A percentile compares a stretch with the other conserved stretches of the same genome.
Conservation (phyloP, 2,329 filamentous ascomycete species). For the Aspergillus pseudotamarii region DNA sequence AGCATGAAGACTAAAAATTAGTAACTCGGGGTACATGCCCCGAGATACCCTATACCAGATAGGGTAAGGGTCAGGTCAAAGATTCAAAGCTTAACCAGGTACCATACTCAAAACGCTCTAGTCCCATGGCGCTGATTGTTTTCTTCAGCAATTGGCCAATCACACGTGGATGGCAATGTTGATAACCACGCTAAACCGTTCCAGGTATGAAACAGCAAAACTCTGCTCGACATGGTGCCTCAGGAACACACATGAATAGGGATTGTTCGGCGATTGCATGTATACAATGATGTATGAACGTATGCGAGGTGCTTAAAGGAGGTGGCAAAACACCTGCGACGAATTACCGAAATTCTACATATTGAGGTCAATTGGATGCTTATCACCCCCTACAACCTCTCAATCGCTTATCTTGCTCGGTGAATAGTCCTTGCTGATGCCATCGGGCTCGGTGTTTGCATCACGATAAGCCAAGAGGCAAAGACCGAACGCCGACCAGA, state of each 20-base stretch:
- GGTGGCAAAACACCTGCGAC: no score
- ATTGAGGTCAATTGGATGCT: no score
- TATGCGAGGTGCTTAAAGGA: neutral
- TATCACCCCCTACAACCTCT: neutral
- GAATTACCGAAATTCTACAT: neutral
- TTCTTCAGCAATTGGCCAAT: neutral
- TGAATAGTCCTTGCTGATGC: conserved; percentile 14
- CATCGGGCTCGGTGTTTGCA: conserved; percentile 13
- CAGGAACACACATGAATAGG: neutral
- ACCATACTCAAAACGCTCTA: neutral
- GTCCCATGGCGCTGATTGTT: neutral
- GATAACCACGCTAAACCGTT: neutral
- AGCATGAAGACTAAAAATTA: neutral
- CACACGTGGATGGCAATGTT: neutral
- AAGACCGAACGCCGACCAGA: neutral
- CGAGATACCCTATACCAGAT: neutral
- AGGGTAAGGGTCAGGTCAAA: neutral
- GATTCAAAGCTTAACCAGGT: neutral
- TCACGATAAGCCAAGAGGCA: conserved; percentile 6
- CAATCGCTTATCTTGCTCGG: neutral
- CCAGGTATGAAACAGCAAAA: neutral
- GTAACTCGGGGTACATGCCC: neutral
- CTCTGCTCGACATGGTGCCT: neutral
- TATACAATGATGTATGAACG: neutral
- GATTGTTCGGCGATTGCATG: neutral